These are phyloP conservation scores for Plasmodium vinckei DNA, from an alignment of 169 alveolate genomes.

Conservation along the genomic window DNA sequence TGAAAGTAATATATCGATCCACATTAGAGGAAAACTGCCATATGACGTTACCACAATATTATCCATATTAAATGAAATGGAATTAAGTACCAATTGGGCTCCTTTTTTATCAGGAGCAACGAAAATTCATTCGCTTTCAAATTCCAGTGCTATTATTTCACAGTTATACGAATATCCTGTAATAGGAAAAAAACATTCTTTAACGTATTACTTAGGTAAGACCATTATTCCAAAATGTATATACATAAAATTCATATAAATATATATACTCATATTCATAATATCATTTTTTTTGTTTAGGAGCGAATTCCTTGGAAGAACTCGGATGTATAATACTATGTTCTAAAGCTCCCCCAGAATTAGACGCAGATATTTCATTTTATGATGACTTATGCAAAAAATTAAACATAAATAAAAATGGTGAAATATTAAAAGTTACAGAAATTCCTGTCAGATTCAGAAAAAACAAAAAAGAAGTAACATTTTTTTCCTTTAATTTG, in stretches of 20 bases:
- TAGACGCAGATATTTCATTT: conserved; percentile 51
- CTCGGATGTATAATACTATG: conserved; percentile 82
- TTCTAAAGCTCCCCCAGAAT: conserved; percentile 81
- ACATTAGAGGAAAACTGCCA: conserved; percentile 81
- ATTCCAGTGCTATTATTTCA: conserved; percentile 77
- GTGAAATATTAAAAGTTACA: conserved; percentile 60
- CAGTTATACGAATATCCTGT: conserved; percentile 83
- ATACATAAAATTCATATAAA: background rate
- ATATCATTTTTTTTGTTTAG: background rate
- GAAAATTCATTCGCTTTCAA: conserved; percentile 62
- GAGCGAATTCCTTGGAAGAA: conserved; percentile 82
- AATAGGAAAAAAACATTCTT: conserved; percentile 79
- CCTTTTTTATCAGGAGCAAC: conserved; percentile 80
- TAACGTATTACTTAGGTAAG: conserved; percentile 78
- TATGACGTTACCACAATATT: conserved; percentile 75
- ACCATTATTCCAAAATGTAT: background rate
- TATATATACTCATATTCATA: background rate
- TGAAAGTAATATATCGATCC: conserved; percentile 76
- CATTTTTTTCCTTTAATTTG: conserved; percentile 30
- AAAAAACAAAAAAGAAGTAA: conserved; percentile 41
- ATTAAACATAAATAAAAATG: conserved; percentile 50
- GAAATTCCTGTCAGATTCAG: conserved; percentile 38
- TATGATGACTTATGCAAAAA: conserved; percentile 49
- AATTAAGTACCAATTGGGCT: conserved; percentile 81
- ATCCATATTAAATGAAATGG: conserved; percentile 80